Evolutionary conservation across 768 basidiomycete species (phyloP), one percentile per base, ranked within the genome.

Genomic region (Lactarius evosmus): DNA sequence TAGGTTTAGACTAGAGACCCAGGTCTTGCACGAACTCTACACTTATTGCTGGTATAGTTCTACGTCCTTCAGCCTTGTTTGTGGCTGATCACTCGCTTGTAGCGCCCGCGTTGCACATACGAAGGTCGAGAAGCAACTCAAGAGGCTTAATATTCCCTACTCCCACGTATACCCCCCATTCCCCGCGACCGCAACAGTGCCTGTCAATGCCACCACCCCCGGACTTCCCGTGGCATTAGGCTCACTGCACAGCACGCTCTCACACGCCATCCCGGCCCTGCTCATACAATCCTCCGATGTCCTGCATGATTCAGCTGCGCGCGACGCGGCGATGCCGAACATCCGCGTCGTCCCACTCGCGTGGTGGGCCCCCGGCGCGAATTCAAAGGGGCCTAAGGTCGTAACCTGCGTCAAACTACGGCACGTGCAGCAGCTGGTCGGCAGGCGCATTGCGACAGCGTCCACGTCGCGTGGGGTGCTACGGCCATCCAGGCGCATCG

Each of bases 91-190:
- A 69, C 14, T 19, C 19, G 32, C 22, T 51, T 34, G 6, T 64
- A 95, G 93, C 70, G 94, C 93, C 12, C 88, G 93, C 19, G 91
- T 95, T 19, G 88, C 93, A n/a, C 91, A 91, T 70, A 88, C 85
- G 67, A 91, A 87, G 69, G 86, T 98, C 59, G 93, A 97, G 74
- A 80, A 84, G 51, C 94, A 96, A 72, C 84, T 97, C 73, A 93
- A 94, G 73, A 75, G 85, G 25, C 88, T 89, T 32, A 82, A 82
- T 27, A 95, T 96, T 56, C 87, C 88, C 0, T 93, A 86, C 70
- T 85, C 80, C 3, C 83, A 89, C 55, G 87, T 94, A 70, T 86
- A 84, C 67, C 87, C 91, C n/a, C 58, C 72, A 63, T 22, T 44
- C 36, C 73, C 80, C 14, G 75, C 72, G 51, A 70, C 76, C 30